Conservation (phyloP, 805 yeast genomes). For the Lipomyces sp. region DNA sequence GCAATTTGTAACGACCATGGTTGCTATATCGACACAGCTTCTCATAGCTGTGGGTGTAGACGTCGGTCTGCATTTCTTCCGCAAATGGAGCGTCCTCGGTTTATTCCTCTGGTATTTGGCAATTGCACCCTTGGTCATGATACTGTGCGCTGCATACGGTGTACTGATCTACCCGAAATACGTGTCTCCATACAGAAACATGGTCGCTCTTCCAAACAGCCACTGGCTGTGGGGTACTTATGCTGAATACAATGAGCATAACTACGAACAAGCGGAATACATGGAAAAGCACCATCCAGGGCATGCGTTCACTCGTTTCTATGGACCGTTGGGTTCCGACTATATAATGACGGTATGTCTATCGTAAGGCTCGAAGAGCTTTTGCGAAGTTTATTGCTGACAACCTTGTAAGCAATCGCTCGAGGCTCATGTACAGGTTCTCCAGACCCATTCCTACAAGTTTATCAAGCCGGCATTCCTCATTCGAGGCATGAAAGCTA, state of each 20-base stretch:
- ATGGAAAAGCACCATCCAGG: constrained; percentile 23
- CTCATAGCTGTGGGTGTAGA: constrained; percentile 11
- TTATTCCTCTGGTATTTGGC: constrained; percentile 17
- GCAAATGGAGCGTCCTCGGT: constrained; percentile 7
- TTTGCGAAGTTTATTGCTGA: constrained; percentile 1
- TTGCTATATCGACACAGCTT: constrained; percentile 12
- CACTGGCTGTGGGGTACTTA: constrained; percentile 26
- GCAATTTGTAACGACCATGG: constrained; percentile 8
- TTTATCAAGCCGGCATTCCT: constrained; percentile 30
- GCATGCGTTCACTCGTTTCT: constrained; percentile 18
- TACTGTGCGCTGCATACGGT: constrained; percentile 3
- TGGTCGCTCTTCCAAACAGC: constrained; percentile 11
- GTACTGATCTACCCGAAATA: constrained; percentile 25
- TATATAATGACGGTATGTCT: constrained; percentile 12
- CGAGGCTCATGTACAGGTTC: constrained; percentile 24
- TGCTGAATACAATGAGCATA: constrained; percentile 13
- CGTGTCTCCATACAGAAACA: constrained; percentile 26
- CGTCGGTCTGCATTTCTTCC: constrained; percentile 9
- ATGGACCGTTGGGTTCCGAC: constrained; percentile 29
- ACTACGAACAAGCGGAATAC: constrained; percentile 18
- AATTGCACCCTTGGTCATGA: constrained; percentile 2
- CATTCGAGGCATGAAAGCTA: constrained; percentile 22
- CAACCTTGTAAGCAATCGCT: constrained; percentile 15
- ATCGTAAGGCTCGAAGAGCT: not conserved
- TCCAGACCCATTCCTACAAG: constrained; percentile 30